phyloP scores from a whole-genome alignment of 2,329 filamentous ascomycete species.

The Ophiostoma pallidulum region DNA sequence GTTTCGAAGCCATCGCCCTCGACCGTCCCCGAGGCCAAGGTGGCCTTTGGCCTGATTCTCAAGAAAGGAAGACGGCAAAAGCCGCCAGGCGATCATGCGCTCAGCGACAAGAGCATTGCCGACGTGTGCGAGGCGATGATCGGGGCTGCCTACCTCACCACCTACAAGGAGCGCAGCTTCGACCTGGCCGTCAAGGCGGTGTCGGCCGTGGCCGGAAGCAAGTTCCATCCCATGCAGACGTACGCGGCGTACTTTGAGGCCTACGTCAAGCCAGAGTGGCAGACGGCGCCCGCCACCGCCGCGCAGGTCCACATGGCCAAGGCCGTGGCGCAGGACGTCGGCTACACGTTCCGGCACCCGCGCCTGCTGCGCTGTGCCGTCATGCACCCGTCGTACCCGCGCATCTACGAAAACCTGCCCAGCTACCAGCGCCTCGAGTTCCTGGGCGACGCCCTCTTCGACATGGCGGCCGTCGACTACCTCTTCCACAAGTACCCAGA shows the following conservation, averaged over 20 bases:
- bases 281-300: slow-evolving; percentile 50
- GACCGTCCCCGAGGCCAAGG: background rate
- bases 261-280: slow-evolving; percentile 65
- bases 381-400: slow-evolving; percentile 74
- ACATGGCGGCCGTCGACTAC: slow-evolving; percentile 75
- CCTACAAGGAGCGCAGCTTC: slow-evolving; percentile 32
- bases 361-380: slow-evolving; percentile 76
- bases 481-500: slow-evolving; percentile 68
- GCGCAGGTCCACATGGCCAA: slow-evolving; percentile 59
- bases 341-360: slow-evolving; percentile 62
- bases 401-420: slow-evolving; percentile 66
- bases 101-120: slow-evolving; percentile 84
- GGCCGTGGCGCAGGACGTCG: slow-evolving; percentile 49
- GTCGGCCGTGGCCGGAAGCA: slow-evolving; percentile 57
- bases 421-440: slow-evolving; percentile 90
- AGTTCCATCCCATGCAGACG: slow-evolving; percentile 56
- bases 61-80: slow-evolving; percentile 58
- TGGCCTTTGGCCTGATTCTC: slow-evolving; percentile 50
- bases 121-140: slow-evolving; percentile 94
- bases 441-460: slow-evolving; percentile 77
- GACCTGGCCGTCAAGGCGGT: slow-evolving; percentile 55
- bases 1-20: background rate
- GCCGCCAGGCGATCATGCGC: slow-evolving; percentile 46
- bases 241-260: slow-evolving; percentile 66
- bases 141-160: slow-evolving; percentile 63